These are phyloP conservation scores for Acanthamoeba healyi DNA, from an alignment of 208 protist genomes.

Conservation along the genomic window DNA sequence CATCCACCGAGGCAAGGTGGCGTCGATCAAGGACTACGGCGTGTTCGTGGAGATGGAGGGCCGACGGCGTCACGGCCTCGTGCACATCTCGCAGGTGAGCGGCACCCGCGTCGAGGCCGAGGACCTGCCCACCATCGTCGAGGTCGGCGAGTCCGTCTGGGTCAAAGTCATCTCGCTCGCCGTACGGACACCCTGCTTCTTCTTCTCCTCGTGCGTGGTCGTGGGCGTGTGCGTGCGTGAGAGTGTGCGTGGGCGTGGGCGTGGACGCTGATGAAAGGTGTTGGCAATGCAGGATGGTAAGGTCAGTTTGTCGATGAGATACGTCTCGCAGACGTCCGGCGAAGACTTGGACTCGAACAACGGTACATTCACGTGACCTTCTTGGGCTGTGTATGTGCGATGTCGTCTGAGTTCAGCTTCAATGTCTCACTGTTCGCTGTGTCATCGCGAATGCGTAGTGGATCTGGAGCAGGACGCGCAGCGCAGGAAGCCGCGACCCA, in stretches of 20 bases:
- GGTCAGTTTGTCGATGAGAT: constrained; percentile 71
- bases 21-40: constrained; percentile 73
- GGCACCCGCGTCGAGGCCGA: constrained; percentile 68
- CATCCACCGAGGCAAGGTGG: constrained; percentile 69
- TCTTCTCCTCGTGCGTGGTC: background rate
- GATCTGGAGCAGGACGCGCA: constrained; percentile 61
- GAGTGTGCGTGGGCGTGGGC: background rate
- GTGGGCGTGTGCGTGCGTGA: background rate
- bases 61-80: constrained; percentile 63
- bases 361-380: background rate
- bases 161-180: constrained; percentile 72
- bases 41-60: constrained; percentile 73
- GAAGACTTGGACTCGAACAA: constrained; percentile 72
- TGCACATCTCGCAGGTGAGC: constrained; percentile 81
- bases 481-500: constrained; percentile 34
- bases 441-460: too few relatives aligned
- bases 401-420: too few relatives aligned
- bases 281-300: constrained; percentile 27
- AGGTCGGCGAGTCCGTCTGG: constrained; percentile 76
- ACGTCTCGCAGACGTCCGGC: constrained; percentile 68
- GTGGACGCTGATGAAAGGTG: background rate
- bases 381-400: too few relatives aligned
- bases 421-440: too few relatives aligned
- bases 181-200: background rate
- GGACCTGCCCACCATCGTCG: constrained; percentile 73